These are phyloP conservation scores for Arctostaphylos glauca DNA, from an alignment of 148 eudicot species.

Conservation along the genomic window DNA sequence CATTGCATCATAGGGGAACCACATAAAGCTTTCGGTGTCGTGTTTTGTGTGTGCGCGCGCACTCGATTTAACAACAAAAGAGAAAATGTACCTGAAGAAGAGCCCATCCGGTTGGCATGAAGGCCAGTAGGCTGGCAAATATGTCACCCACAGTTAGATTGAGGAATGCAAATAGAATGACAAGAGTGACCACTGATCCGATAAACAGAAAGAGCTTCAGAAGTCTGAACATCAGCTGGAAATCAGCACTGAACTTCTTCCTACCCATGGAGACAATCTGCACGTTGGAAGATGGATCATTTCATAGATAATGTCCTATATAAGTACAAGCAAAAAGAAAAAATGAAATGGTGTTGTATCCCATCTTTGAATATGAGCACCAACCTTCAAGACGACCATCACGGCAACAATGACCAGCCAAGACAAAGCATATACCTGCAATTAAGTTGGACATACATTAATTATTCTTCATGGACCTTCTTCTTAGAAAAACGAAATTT, in stretches of 20 bases:
- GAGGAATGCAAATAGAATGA: slow-evolving; percentile 19
- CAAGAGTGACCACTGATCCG: slow-evolving; percentile 7
- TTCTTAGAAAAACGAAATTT: not conserved
- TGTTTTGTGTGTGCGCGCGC: no score
- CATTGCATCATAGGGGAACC: no score
- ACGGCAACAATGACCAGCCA: slow-evolving; percentile 79
- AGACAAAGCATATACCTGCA: slow-evolving; percentile 69
- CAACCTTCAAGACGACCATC: slow-evolving; percentile 62
- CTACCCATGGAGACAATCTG: slow-evolving; percentile 29
- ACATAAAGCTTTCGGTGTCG: no score
- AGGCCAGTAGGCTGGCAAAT: slow-evolving; percentile 24
- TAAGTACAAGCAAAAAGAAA: not conserved
- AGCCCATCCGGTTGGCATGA: slow-evolving; percentile 31
- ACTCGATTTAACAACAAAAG: not conserved
- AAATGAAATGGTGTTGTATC: not conserved
- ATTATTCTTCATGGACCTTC: not conserved
- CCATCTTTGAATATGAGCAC: slow-evolving; percentile 2
- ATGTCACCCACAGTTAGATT: slow-evolving; percentile 22
- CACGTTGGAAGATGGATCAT: not conserved
- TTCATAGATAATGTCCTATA: not conserved
- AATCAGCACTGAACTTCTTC: slow-evolving; percentile 20
- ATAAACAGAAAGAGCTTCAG: slow-evolving; percentile 23
- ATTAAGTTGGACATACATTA: not conserved
- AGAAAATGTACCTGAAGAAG: slow-evolving; percentile 21
- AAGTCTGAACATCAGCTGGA: slow-evolving; percentile 25